Conservation (phyloP, 1,139 yeast genomes). For the Nakaseomyces nivariensis region DNA sequence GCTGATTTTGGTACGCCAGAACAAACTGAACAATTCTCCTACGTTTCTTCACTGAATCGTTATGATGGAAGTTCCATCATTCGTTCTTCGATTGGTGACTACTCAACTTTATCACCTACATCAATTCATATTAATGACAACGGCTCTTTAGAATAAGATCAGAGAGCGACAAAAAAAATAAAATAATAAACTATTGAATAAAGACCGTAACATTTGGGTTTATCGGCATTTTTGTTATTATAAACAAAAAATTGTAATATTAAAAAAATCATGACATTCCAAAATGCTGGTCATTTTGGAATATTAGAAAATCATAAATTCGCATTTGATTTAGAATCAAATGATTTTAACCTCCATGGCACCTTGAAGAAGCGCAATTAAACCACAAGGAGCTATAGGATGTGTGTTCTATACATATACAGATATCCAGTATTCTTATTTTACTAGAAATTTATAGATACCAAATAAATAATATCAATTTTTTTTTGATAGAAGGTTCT, state of each 20-base stretch:
- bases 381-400: background rate
- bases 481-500: background rate
- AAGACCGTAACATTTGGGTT: background rate
- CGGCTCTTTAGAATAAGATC: background rate
- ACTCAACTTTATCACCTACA: background rate
- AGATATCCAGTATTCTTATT: background rate
- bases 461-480: too few species aligned
- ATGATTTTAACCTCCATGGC: too few species aligned
- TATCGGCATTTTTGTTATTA: background rate
- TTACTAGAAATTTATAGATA: too few species aligned
- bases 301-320: background rate
- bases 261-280: background rate
- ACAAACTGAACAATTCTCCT: background rate
- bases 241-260: background rate
- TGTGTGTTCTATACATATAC: background rate
- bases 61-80: background rate
- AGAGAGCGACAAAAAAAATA: background rate
- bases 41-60: slow-evolving; percentile 1
- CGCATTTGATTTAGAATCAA: too few species aligned
- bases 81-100: slow-evolving; percentile 1
- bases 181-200: background rate
- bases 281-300: background rate
- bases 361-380: too few species aligned
- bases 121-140: background rate
- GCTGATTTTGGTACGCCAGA: background rate